A percentile compares a stretch with the other conserved stretches of the same genome.
These are phyloP conservation scores for Globisporangium emineosum DNA, from an alignment of 352 stramenopile species.

Conservation along the genomic window DNA sequence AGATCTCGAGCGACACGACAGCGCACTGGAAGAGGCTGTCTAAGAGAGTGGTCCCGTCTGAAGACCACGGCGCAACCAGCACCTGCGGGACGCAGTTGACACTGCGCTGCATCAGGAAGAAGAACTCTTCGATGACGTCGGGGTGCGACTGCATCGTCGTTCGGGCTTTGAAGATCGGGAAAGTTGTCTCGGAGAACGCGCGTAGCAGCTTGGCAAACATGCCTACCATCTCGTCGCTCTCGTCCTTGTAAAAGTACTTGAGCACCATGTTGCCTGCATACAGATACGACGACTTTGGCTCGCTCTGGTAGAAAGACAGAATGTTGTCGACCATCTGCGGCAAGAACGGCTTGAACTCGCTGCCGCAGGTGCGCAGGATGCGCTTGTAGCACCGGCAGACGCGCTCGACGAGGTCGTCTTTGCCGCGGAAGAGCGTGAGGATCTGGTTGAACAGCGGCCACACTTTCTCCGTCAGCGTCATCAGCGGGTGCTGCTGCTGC, in stretches of 20 bases:
- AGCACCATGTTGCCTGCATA: conserved; percentile 83
- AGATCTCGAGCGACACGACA: conserved; percentile 83
- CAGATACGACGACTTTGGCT: conserved; percentile 85
- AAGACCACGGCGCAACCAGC: conserved; percentile 45
- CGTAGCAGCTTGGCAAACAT: conserved; percentile 60
- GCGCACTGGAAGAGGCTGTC: conserved; percentile 82
- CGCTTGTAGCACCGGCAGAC: conserved; percentile 87
- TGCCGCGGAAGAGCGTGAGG: conserved; percentile 62
- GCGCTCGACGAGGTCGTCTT: conserved; percentile 79
- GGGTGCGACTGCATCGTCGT: conserved; percentile 74
- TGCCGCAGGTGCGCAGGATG: conserved; percentile 71
- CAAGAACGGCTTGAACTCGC: conserved; percentile 60
- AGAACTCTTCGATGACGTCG: conserved; percentile 96
- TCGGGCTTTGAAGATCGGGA: conserved; percentile 73
- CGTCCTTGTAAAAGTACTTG: conserved; percentile 57
- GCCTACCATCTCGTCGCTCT: conserved; percentile 31
- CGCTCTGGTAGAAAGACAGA: conserved; percentile 63
- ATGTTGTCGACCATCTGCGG: conserved; percentile 78
- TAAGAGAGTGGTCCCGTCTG: conserved; percentile 46
- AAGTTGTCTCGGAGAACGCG: conserved; percentile 70
- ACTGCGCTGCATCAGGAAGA: conserved; percentile 92
- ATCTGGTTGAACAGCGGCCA: conserved; percentile 83
- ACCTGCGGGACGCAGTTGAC: conserved; percentile 82
- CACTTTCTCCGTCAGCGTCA: conserved; percentile 73
- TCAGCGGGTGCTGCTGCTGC: conserved; percentile 33